Base-by-base conservation (phyloP, 2,329 filamentous ascomycete genomes). In the Fusarium annulatum region DNA sequence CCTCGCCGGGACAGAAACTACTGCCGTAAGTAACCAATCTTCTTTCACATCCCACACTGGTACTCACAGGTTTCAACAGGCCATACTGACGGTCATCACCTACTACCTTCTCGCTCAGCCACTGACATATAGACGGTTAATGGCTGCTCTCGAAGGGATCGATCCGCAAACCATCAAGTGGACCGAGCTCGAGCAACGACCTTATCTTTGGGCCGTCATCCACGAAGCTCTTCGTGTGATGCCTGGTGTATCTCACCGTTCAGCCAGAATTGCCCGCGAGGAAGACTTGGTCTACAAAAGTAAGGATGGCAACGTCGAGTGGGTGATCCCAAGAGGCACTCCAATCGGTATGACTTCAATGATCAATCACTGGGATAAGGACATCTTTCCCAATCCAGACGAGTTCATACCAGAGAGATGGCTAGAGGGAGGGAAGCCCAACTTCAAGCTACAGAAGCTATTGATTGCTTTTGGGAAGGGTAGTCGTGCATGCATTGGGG, bases 1-100 rank as follows among this genome's bases (percentile, higher is more conserved):
- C 1, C 71, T 77, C 4, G 84, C 81, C 3, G 84, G 84, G 0
- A 82, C 81, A 0, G 84, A 86, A 67, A 86, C 81, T 4, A 79
- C 76, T 11, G 80, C 79, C 19, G 81, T 81, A 34, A 77, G 81
- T n/a, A 7, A 14, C 21, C 1, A 2, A 23, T 5, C 7, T 28
- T 9, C 3, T 38, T 5, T 9, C 14, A 0, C 2, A 15, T 2
- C 12, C 3, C 1, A 15, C 39, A 0, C 1, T 15, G 3, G 21
- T 6, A 21, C 23, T 66, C 16, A 39, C 16, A 10, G 8, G 2
- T 11, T 3, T 11, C 1, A 11, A 28, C 14, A 77, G 74, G 77
- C 79, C 67, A 69, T 80, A 0, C 61, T 84, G 4, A 75, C 77
- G 3, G 77, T 81, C 42, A 81, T 83, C 41, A 83, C 81, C 0